Evolutionary conservation across 2,329 filamentous ascomycete genomes (phyloP).

Genomic region (Harringtonia aguacate): DNA sequence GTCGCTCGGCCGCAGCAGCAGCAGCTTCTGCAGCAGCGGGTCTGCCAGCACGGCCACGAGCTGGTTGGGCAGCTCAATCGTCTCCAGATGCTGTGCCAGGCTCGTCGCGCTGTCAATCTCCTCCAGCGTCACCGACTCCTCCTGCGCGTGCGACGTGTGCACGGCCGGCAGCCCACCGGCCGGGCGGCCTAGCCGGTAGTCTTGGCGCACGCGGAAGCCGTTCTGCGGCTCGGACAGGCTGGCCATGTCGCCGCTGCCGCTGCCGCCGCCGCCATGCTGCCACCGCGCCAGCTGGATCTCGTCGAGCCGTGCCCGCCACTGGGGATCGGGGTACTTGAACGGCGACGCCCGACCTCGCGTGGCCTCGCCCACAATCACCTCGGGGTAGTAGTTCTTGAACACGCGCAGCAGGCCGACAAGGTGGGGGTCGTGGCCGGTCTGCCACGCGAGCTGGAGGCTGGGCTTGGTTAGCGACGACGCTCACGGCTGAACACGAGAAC

Average conservation of each 20-base stretch:
- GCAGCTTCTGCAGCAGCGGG: slow-evolving; percentile 66
- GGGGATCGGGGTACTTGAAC: slow-evolving; percentile 63
- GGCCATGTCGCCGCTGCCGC: slow-evolving; percentile 13
- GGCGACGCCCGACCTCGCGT: slow-evolving; percentile 49
- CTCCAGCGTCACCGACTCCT: slow-evolving; percentile 60
- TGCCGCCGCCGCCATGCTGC: slow-evolving; percentile 25
- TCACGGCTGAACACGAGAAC: too few relatives aligned
- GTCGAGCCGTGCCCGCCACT: slow-evolving; percentile 61
- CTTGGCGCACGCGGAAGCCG: slow-evolving; percentile 48
- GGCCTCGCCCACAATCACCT: slow-evolving; percentile 68
- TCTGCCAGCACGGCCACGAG: slow-evolving; percentile 67
- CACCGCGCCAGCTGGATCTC: slow-evolving; percentile 52
- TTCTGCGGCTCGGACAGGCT: slow-evolving; percentile 27
- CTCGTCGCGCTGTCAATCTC: slow-evolving; percentile 63
- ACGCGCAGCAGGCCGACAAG: slow-evolving; percentile 65
- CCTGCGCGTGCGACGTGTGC: slow-evolving; percentile 62
- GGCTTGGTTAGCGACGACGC: neutral
- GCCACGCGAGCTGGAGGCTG: slow-evolving; percentile 46
- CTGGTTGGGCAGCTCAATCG: slow-evolving; percentile 72
- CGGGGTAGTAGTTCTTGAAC: slow-evolving; percentile 87
- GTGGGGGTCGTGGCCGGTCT: slow-evolving; percentile 61
- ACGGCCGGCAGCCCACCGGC: slow-evolving; percentile 50
- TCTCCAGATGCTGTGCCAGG: slow-evolving; percentile 65
- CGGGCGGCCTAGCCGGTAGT: slow-evolving; percentile 31
- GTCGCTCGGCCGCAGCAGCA: slow-evolving; percentile 50